Percentiles rank a stretch among this genome's conserved stretches.
Evolutionary conservation across 83 land plant genomes (phyloP).

Genomic region (Isoetes engelmannii): DNA sequence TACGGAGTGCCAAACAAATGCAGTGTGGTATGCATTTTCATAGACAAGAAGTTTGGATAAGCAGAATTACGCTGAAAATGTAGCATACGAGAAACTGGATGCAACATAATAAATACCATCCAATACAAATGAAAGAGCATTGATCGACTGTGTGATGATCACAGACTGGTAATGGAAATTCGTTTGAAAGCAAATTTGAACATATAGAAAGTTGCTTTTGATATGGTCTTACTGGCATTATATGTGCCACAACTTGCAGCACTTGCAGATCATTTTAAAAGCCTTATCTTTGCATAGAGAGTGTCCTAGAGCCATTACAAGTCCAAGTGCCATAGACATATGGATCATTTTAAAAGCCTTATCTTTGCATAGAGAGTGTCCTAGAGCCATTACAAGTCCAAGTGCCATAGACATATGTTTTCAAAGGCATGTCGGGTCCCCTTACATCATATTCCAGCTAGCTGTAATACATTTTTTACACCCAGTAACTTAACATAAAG

Average conservation of each 20-base stretch:
- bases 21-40: neutral
- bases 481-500: no score
- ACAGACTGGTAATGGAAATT: conserved; percentile 52
- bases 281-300: conserved; percentile 46
- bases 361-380: conserved; percentile 43
- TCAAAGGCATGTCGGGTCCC: neutral
- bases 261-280: conserved; percentile 63
- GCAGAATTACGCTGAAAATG: conserved; percentile 52
- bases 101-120: conserved; percentile 90
- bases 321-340: conserved; percentile 58
- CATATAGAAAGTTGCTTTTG: neutral
- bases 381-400: conserved; percentile 50
- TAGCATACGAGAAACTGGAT: conserved; percentile 78
- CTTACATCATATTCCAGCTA: neutral
- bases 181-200: neutral
- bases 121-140: conserved; percentile 75
- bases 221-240: conserved; percentile 44
- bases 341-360: conserved; percentile 65
- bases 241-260: conserved; percentile 41
- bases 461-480: neutral
- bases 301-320: conserved; percentile 44
- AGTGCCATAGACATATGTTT: conserved; percentile 18
- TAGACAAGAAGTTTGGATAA: neutral
- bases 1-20: neutral
- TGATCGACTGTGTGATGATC: conserved; percentile 73